Conservation (phyloP, 2,329 filamentous ascomycete species). For the Penicillium sp. region DNA sequence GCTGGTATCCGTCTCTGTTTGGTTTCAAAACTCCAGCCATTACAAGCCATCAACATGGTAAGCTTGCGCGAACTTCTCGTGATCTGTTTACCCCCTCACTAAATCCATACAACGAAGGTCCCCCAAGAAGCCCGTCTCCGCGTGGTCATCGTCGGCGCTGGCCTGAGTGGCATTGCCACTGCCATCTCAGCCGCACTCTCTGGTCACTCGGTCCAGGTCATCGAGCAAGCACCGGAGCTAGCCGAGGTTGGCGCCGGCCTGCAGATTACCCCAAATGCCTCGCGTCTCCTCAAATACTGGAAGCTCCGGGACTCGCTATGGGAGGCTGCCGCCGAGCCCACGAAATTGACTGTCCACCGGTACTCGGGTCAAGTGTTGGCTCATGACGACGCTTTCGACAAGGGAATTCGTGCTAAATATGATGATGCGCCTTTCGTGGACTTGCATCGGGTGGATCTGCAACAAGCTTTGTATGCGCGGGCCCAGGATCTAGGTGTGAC, state of each 20-base stretch:
- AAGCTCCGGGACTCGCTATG: conserved; percentile 35
- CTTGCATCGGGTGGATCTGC: conserved; percentile 68
- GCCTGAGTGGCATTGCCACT: conserved; percentile 40
- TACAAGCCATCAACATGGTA: conserved; percentile 16
- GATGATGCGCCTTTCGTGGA: conserved; percentile 63
- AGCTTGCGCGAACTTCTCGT: not conserved
- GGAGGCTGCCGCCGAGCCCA: conserved; percentile 41
- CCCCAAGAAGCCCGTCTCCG: conserved; percentile 31
- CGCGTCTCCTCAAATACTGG: conserved; percentile 41
- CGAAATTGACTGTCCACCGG: conserved; percentile 42
- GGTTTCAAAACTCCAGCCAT: not conserved
- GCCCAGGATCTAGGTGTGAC: conserved; percentile 61
- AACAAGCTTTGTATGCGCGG: conserved; percentile 58
- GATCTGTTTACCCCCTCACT: not conserved
- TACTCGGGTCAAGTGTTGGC: conserved; percentile 46
- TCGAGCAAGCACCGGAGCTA: conserved; percentile 41
- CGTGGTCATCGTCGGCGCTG: conserved; percentile 41
- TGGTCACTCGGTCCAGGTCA: conserved; percentile 37
- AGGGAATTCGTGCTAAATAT: conserved; percentile 62
- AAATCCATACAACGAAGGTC: conserved; percentile 17
- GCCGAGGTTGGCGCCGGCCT: conserved; percentile 68
- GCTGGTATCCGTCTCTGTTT: not conserved
- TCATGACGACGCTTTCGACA: conserved; percentile 58
- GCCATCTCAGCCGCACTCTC: conserved; percentile 37
- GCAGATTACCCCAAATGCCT: conserved; percentile 55